Evolutionary conservation across 257 asterid species (phyloP).

Genomic region (Fraxinus cuspidata): DNA sequence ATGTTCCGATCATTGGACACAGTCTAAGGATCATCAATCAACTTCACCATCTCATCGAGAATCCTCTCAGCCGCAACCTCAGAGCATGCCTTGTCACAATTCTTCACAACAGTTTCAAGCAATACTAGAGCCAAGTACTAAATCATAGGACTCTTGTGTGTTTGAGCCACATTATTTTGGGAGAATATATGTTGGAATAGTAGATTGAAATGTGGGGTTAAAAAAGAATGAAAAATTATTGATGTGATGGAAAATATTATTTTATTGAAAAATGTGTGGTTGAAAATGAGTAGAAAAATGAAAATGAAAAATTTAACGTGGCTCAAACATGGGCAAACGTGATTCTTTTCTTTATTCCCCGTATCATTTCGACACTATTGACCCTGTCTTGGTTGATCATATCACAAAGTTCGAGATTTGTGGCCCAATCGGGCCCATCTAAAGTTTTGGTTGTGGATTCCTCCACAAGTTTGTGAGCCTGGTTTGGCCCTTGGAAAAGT

Average conservation of each 20-base stretch:
- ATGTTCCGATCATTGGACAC: conserved; percentile 88
- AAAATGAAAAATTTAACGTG: too few species aligned
- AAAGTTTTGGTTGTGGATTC: conserved; percentile 91
- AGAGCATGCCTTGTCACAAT: conserved; percentile 94
- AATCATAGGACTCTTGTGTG: conserved; percentile 78
- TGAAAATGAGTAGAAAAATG: too few species aligned
- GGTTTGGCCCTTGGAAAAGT: conserved; percentile 91
- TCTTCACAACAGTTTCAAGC: conserved; percentile 93
- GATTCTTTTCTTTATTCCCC: conserved; percentile 83
- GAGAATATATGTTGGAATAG: too few species aligned
- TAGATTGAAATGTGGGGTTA: too few species aligned
- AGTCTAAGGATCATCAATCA: conserved; percentile 98
- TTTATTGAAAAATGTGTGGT: too few species aligned
- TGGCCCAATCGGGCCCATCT: conserved; percentile 94
- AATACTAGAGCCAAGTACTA: conserved; percentile 86
- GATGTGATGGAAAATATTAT: too few species aligned
- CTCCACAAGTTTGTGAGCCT: conserved; percentile 86
- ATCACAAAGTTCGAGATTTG: conserved; percentile 92
- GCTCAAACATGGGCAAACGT: too few species aligned
- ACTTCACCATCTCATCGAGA: conserved; percentile 98
- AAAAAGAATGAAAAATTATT: too few species aligned
- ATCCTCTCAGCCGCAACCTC: conserved; percentile 96
- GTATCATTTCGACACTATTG: conserved; percentile 75
- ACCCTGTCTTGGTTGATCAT: conserved; percentile 83
- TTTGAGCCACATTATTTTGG: too few species aligned